Percentiles rank a stretch among this genome's conserved stretches.
Conservation (phyloP, 2,329 filamentous ascomycete species). For the Sclerotiophoma versabilis region DNA sequence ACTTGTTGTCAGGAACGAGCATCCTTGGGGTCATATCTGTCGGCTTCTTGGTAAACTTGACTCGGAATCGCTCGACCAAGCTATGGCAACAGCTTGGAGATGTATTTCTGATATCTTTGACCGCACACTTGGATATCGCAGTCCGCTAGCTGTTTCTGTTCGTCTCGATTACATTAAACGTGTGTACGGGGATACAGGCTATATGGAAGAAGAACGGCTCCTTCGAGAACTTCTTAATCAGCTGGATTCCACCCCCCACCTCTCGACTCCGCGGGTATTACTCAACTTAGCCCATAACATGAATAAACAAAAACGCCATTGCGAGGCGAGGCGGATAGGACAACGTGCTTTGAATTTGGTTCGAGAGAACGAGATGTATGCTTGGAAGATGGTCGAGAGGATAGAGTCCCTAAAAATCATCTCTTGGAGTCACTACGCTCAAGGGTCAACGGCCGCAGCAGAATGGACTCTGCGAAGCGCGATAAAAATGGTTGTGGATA, state of each 20-base stretch:
- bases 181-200: neutral
- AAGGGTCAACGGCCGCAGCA: conserved; percentile 22
- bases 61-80: neutral
- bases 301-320: conserved; percentile 20
- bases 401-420: conserved; percentile 25
- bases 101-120: neutral
- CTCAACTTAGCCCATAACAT: conserved; percentile 24
- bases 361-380: conserved; percentile 24
- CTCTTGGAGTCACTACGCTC: conserved; percentile 10
- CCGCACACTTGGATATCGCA: neutral
- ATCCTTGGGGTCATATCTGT: neutral
- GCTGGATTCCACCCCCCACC: neutral
- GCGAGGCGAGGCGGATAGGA: conserved; percentile 18
- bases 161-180: neutral
- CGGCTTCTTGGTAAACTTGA: neutral
- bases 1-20: neutral
- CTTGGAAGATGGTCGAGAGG: conserved; percentile 21
- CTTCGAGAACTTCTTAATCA: conserved; percentile 9
- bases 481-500: conserved; percentile 23
- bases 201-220: conserved; percentile 4
- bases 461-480: conserved; percentile 26
- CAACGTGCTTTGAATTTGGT: conserved; percentile 16
- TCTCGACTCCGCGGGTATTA: conserved; percentile 19
- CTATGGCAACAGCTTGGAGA: neutral
- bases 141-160: neutral